Evolutionary conservation across 805 yeast genomes (phyloP).

Genomic region (Kuraishia cidri): DNA sequence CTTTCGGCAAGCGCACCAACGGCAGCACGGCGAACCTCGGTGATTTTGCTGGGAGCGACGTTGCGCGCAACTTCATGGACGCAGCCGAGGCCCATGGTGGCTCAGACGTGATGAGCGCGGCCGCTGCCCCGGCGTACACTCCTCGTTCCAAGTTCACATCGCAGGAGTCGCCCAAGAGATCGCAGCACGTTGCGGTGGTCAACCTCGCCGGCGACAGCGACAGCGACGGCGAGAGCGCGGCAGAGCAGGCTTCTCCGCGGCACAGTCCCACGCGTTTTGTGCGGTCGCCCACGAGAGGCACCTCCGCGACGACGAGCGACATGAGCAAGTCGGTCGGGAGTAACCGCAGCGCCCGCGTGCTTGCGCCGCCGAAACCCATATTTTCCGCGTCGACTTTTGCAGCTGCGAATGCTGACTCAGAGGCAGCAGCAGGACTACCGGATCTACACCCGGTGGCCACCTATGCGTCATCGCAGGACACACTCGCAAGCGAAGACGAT

Average conservation of each 20-base stretch:
- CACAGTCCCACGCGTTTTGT: conserved; percentile 12
- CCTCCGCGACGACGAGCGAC: conserved; percentile 17
- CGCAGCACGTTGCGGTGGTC: conserved; percentile 36
- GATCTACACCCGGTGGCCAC: conserved; percentile 5
- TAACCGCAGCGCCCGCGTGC: conserved; percentile 27
- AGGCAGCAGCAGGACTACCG: no score
- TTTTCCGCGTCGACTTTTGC: conserved; percentile 57
- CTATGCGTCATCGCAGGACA: conserved; percentile 1
- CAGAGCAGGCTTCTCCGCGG: no score
- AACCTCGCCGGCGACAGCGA: conserved; percentile 26
- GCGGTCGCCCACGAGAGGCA: conserved; percentile 10
- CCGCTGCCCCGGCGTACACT: conserved; percentile 23
- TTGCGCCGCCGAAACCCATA: conserved; percentile 60
- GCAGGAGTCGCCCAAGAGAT: conserved; percentile 65
- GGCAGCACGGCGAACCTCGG: conserved; percentile 15
- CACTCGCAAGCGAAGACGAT: background rate
- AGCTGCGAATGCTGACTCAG: conserved; percentile 37
- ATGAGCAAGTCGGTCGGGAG: conserved; percentile 25
- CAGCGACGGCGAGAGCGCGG: conserved; percentile 19
- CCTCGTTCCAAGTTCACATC: conserved; percentile 62
- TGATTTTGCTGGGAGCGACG: conserved; percentile 23
- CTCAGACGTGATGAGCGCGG: conserved; percentile 11
- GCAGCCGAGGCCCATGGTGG: conserved; percentile 22
- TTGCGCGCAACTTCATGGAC: conserved; percentile 25
- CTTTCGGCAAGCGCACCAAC: conserved; percentile 24